Evolutionary conservation across 2,329 filamentous ascomycete genomes (phyloP), one percentile per base, ranked within the genome.

Genomic region (Venturia asperata): DNA sequence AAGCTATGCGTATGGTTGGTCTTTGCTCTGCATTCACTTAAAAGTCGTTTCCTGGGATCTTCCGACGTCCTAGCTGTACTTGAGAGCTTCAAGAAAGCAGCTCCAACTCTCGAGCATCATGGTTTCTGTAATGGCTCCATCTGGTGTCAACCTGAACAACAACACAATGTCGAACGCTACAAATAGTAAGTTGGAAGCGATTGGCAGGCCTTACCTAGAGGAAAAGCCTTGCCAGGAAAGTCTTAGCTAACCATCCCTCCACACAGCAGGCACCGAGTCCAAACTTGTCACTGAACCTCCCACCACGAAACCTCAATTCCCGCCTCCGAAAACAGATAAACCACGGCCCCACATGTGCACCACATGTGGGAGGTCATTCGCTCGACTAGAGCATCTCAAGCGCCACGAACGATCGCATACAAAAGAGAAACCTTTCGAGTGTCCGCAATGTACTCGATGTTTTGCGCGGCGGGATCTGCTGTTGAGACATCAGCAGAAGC

Each of bases 401-500:
- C 89, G 94, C 67, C 94, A 99, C 77, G 94, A 97, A 79, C 86
- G 94, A 68, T 96, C 92, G n/a, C 92, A 97, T 75, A 97, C 92
- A 56, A 97, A 99, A 76, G 92, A 99, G 79, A 99, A 99, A 81
- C 94, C 94, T 0, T 99, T 99, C 72, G 92, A 97, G 77, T 99
- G 94, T 72, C 91, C 91, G 37, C 91, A 97, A 76, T 99, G 94
- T 77, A 85, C 91, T 45, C 82, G 94, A 78, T 97, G 94, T 79
- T 99, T 99, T 77, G 94, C 94, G 67, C 87, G 94, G 67, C 87
- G 94, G 69, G 94, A 99, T 77, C 79, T 99, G 70, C 83, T 99
- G 65, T 81, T 99, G 69, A 87, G 94, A 67, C 94, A 99, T 78
- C 94, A 99, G 82, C 94, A 99, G 81, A 99, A 99, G 82, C 84